Base-by-base conservation (phyloP, 1,139 yeast species). In the Arxiozyma telluris region DNA sequence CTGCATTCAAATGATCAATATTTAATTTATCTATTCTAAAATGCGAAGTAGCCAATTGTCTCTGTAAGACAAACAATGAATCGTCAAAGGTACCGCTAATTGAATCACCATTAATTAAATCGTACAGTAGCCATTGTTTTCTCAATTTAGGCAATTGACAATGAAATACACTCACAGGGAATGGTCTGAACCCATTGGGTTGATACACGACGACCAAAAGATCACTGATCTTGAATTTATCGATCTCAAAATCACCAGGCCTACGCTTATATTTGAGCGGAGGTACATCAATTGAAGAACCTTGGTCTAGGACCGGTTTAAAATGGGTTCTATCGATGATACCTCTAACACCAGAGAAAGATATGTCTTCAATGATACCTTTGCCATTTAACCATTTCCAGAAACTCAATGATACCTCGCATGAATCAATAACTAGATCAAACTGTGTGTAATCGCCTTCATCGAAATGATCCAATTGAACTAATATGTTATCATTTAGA, bases 391-490 rank as follows among this genome's bases (percentile, higher is more conserved):
- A 75, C 96, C 97, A 93, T 64, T 89, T 87, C 54, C 81, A 76
- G 59, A 93, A 80, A 9, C 95, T 87, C 22, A 93, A 73, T 0
- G 96, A 83, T 1, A 93, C 81, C 53, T 85, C 84, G 8, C 91
- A 85, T 58, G 87, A 88, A 58, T 91, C 96, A 25, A 93, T 85
- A 0, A 96, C 88, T 43, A 93, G 70, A 69, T 93, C 98, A 68
- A 86, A 93, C 65, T 93, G 98, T 0, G 98, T 91, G 67, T 91
- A 93, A 68, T 93, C 93, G 0, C 97, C 97, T 65, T 89, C 96
- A 62, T 91, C 96, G 44, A 71, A 77, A 12, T 70, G 74, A 25
- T 73, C 76, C 34, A 68, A 70, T 41, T 62, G 68, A 1, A 66
- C 66, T 50, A 61, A 59, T 50, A 61, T 55, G 41, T 59, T 57